These are phyloP conservation scores for Aethionema arabicum DNA, from an alignment of 345 rosid genomes.

Conservation along the genomic window DNA sequence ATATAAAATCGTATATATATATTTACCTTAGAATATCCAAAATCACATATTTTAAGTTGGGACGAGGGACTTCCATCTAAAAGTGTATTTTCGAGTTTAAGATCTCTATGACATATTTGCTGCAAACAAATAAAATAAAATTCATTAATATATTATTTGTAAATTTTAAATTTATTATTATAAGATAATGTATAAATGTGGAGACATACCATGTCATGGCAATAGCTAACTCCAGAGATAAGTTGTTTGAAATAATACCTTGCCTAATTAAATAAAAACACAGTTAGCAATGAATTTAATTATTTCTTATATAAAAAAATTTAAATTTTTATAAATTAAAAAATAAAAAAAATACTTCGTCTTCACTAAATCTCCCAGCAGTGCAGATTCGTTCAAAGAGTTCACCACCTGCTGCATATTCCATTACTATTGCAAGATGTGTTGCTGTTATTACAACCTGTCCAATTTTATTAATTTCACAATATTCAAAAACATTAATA, in stretches of 20 bases:
- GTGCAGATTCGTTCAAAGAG: conserved; percentile 77
- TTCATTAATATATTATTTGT: background rate
- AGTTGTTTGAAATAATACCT: conserved; percentile 88
- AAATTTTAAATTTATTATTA: background rate
- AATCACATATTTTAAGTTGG: conserved; percentile 85
- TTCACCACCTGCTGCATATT: conserved; percentile 90
- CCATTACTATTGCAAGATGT: conserved; percentile 90
- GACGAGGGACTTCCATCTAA: conserved; percentile 75
- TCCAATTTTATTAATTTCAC: background rate
- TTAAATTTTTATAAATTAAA: background rate
- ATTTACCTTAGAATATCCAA: conserved; percentile 79
- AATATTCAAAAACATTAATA: conserved; percentile 13
- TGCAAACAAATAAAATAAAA: conserved; percentile 24
- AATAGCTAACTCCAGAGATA: conserved; percentile 89
- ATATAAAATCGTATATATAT: background rate
- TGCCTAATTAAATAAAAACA: conserved; percentile 47
- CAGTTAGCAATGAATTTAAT: conserved; percentile 4
- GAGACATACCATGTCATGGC: conserved; percentile 72
- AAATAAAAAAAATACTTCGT: conserved; percentile 47
- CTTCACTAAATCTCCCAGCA: conserved; percentile 87
- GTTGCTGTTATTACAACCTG: conserved; percentile 82
- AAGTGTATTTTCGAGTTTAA: conserved; percentile 87
- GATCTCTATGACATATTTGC: conserved; percentile 96
- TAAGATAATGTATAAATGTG: background rate
- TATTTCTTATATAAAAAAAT: background rate